phyloP scores from a whole-genome alignment of 2,329 filamentous ascomycete genomes.

The Plenodomus lindquistii region DNA sequence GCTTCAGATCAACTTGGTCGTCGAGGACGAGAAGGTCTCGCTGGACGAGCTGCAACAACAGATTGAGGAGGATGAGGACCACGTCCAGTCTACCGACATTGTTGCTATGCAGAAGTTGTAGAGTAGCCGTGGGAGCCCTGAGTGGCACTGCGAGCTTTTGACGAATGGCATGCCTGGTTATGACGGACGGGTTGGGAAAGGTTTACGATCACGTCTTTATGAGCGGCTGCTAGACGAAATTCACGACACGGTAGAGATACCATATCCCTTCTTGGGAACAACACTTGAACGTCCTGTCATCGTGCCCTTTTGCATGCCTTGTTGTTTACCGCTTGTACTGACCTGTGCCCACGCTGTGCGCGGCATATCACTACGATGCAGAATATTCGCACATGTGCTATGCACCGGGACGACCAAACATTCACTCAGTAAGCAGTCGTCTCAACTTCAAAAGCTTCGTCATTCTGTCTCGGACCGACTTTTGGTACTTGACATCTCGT shows the following conservation, averaged over 20 bases:
- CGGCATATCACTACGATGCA: too few species aligned
- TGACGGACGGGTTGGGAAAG: constrained; percentile 25
- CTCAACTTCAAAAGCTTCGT: too few species aligned
- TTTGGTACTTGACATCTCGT: neutral
- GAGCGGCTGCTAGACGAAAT: constrained; percentile 37
- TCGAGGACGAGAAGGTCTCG: constrained; percentile 97
- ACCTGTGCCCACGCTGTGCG: too few species aligned
- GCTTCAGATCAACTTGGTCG: constrained; percentile 96
- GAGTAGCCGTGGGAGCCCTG: constrained; percentile 6
- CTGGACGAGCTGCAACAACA: constrained; percentile 82
- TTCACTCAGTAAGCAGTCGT: too few species aligned
- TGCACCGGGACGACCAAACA: too few species aligned
- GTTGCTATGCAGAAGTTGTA: constrained; percentile 57
- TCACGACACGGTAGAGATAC: constrained; percentile 29
- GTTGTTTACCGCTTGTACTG: neutral
- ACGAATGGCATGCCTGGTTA: constrained; percentile 23
- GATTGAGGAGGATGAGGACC: constrained; percentile 88
- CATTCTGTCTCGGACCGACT: neutral
- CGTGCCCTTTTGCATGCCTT: constrained; percentile 1
- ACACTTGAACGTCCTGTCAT: constrained; percentile 9
- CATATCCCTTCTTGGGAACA: constrained; percentile 19
- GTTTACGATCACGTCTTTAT: constrained; percentile 38
- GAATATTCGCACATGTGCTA: too few species aligned
- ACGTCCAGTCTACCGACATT: constrained; percentile 95
- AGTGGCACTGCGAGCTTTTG: constrained; percentile 7